phyloP scores from a whole-genome alignment of 306 rosid species.

The Carpinus viminea region DNA sequence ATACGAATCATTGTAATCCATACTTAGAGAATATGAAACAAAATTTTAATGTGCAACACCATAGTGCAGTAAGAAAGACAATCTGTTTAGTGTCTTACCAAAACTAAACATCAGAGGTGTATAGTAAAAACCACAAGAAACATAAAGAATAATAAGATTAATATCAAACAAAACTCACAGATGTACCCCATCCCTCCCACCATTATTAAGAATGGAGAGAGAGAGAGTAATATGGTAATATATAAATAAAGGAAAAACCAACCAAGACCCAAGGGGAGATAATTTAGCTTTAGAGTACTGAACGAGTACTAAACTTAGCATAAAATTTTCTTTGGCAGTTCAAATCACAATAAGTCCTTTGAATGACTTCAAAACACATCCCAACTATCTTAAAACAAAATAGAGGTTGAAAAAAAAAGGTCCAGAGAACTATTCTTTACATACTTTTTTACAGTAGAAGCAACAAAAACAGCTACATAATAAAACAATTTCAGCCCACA shows the following conservation, averaged over 20 bases:
- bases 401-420: neutral
- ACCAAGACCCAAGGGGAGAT: neutral
- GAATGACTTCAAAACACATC: neutral
- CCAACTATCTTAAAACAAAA: neutral
- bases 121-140: neutral
- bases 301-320: neutral
- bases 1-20: conserved; percentile 23
- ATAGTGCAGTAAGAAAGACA: neutral
- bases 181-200: neutral
- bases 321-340: neutral
- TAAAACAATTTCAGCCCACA: neutral
- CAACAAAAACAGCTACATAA: neutral
- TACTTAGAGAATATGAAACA: neutral
- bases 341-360: neutral
- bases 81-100: conserved; percentile 11
- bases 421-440: neutral
- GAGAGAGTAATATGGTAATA: neutral
- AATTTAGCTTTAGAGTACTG: neutral
- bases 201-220: neutral
- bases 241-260: neutral
- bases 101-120: neutral
- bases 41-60: neutral
- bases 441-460: neutral
- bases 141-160: neutral
- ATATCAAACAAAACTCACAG: neutral